Conservation (phyloP, 371 early-diverging fungal genomes). For the Mortierella sp. region DNA sequence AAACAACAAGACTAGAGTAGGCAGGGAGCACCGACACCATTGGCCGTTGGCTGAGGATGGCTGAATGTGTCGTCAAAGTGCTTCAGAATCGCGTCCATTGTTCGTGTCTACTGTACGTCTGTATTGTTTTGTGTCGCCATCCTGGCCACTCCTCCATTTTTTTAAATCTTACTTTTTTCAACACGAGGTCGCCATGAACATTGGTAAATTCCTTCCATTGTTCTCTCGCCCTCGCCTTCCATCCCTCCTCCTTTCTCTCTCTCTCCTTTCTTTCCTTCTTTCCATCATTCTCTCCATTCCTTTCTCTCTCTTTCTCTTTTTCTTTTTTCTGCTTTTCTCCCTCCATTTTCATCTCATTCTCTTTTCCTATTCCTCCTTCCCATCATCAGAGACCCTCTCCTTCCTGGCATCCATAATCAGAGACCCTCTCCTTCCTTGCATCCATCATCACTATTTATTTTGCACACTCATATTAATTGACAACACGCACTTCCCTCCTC, state of each 20-base stretch:
- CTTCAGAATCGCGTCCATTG: constrained; percentile 3
- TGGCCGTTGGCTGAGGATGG: constrained; percentile 7
- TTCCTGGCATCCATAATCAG: neutral
- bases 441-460: neutral
- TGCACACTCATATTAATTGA: neutral
- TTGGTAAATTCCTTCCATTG: neutral
- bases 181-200: neutral
- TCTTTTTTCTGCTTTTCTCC: neutral
- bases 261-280: neutral
- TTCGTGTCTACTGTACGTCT: neutral
- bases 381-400: neutral
- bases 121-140: neutral
- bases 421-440: neutral
- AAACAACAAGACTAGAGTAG: neutral
- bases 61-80: constrained; percentile 7
- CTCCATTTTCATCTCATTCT: constrained; percentile 11
- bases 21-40: constrained; percentile 6
- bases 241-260: constrained; percentile 9
- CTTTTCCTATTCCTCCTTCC: neutral
- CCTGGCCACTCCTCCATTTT: neutral
- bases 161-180: neutral
- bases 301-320: constrained; percentile 12
- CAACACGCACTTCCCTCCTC: neutral
- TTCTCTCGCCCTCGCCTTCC: neutral
- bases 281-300: neutral